phyloP scores from a whole-genome alignment of 139 green algal species.

The Coccomyxa sp. region DNA sequence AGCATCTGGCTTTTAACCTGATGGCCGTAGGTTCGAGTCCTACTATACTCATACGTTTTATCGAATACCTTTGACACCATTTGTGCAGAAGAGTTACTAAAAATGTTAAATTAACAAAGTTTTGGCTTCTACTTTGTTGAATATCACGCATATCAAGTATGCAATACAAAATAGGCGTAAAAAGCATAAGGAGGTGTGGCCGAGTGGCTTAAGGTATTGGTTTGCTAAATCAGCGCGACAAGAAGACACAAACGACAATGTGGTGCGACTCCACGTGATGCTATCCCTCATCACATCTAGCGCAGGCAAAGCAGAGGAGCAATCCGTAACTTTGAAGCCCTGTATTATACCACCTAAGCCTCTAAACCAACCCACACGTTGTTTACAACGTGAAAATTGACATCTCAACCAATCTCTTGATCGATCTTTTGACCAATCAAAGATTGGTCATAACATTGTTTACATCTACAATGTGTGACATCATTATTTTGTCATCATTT shows the following conservation, averaged over 20 bases:
- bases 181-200: constrained; percentile 23
- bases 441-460: no score
- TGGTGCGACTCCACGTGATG: background rate
- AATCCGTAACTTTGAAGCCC: background rate
- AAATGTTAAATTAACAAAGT: no score
- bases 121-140: no score
- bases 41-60: constrained; percentile 6
- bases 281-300: background rate
- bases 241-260: background rate
- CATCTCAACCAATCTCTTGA: no score
- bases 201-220: constrained; percentile 54
- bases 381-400: no score
- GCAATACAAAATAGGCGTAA: no score
- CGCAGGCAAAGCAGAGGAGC: background rate
- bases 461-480: no score
- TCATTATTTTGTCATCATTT: no score
- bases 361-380: no score
- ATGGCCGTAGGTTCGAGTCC: constrained; percentile 10
- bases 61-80: constrained; percentile 12
- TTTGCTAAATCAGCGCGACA: constrained; percentile 48
- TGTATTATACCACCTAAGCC: no score
- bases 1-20: constrained; percentile 13
- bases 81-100: constrained; percentile 1
- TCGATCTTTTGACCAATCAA: no score
- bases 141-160: no score